These are phyloP conservation scores for Pholiota molesta DNA, from an alignment of 768 basidiomycete genomes.

Conservation along the genomic window DNA sequence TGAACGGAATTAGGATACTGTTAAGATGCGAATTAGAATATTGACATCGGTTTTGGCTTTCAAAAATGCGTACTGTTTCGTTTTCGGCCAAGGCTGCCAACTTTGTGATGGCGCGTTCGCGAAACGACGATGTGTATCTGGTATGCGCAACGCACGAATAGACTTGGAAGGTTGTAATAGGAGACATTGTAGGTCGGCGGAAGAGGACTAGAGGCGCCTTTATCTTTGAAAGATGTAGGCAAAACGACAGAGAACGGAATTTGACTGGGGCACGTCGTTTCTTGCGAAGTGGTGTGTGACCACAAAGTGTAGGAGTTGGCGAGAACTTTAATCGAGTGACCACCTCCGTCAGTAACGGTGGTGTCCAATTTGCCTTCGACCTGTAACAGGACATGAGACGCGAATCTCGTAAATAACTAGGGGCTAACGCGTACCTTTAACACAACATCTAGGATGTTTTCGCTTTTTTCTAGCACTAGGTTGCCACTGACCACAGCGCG, in stretches of 20 bases:
- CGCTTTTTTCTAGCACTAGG: conserved; percentile 41
- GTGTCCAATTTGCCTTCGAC: conserved; percentile 45
- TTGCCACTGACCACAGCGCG: conserved; percentile 42
- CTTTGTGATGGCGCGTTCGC: conserved; percentile 38
- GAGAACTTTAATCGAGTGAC: conserved; percentile 35
- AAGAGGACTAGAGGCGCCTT: conserved; percentile 33
- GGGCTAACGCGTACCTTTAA: conserved; percentile 41
- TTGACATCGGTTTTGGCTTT: not conserved
- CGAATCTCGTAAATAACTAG: not conserved
- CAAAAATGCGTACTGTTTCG: conserved; percentile 42
- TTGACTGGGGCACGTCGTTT: conserved; percentile 28
- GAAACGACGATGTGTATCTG: conserved; percentile 45
- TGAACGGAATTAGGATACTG: conserved; percentile 53
- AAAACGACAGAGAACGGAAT: conserved; percentile 48
- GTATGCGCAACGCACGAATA: conserved; percentile 47
- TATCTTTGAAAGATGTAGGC: conserved; percentile 48
- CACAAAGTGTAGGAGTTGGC: conserved; percentile 38
- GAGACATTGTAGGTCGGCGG: conserved; percentile 51
- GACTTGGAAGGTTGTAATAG: conserved; percentile 35
- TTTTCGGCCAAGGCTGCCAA: conserved; percentile 47
- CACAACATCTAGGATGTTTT: conserved; percentile 42
- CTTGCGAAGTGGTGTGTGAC: conserved; percentile 24
- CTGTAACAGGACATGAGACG: conserved; percentile 27
- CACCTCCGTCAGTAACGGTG: conserved; percentile 40
- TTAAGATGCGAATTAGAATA: conserved; percentile 9